Conservation (phyloP, 208 protist genomes). For the Trypanosoma boissoni region DNA sequence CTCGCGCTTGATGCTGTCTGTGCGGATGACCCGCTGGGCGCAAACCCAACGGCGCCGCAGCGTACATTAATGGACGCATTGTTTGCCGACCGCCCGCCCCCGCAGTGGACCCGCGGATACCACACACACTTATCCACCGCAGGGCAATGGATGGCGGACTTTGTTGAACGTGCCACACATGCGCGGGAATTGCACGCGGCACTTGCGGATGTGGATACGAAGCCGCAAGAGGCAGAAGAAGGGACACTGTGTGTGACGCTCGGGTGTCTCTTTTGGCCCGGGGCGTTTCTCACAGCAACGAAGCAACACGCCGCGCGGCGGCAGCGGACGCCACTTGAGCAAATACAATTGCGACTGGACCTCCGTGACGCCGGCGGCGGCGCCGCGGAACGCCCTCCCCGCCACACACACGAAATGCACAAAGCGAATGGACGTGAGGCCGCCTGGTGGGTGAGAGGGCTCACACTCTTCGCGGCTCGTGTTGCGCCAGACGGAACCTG, state of each 20-base stretch:
- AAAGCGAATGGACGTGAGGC: background rate
- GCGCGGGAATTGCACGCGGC: conserved; percentile 54
- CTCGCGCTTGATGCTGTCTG: conserved; percentile 9
- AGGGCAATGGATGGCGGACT: conserved; percentile 57
- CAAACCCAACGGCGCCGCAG: conserved; percentile 77
- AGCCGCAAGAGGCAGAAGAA: conserved; percentile 24
- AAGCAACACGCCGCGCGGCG: conserved; percentile 92
- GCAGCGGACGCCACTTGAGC: conserved; percentile 90
- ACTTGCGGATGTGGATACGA: conserved; percentile 16
- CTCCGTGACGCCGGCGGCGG: conserved; percentile 20
- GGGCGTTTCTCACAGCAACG: conserved; percentile 97
- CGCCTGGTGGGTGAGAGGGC: conserved; percentile 25
- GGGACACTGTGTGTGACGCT: conserved; percentile 88
- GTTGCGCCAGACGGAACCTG: conserved; percentile 36
- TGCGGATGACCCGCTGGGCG: conserved; percentile 4
- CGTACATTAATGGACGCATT: conserved; percentile 84
- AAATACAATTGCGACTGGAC: conserved; percentile 79
- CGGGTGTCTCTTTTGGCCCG: conserved; percentile 94
- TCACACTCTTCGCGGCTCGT: conserved; percentile 59
- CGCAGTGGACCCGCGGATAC: conserved; percentile 68
- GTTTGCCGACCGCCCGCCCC: conserved; percentile 79
- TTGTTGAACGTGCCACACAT: conserved; percentile 48
- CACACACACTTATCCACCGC: conserved; percentile 37
- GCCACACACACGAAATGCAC: too few relatives aligned
- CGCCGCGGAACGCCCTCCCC: too few relatives aligned